Base-by-base conservation (phyloP, 495 filamentous ascomycete genomes). In the Elasticomyces elasticus region DNA sequence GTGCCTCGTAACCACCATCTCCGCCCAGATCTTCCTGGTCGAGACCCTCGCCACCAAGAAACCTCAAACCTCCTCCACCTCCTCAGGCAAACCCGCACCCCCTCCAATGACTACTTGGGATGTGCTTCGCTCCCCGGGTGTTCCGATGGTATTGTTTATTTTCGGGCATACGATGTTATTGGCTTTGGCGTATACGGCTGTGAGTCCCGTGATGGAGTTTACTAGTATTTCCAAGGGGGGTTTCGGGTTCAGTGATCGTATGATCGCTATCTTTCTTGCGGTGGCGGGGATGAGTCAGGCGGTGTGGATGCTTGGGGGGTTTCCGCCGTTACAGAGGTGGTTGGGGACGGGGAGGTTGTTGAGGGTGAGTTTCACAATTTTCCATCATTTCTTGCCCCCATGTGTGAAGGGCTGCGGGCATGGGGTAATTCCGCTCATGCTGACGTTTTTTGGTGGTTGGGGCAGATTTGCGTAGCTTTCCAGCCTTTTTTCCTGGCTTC, bases 171-270 rank as follows among this genome's bases (percentile, higher is more conserved):
- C 77, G 38, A 80, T 81, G 78, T 56, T 83, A 1, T 71, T 86
- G 6, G 81, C 79, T 0, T 75, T 79, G 53, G 71, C 76, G 0
- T 88, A 80, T 62, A 86, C 84, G 0, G 79, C 82, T 53, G 71
- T 83, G 47, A 58, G 75, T 1, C 79, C 83, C 0, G 73, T 86
- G 6, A 84, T 82, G 65, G 78, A 77, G 73, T 86, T 71, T 63
- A 83, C 78, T 0, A 64, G 66, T 0, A 48, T 77, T 4, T 6
- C 61, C 0, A 71, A 79, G 12, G 84, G 84, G 37, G 84, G 84
- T 5, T 75, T 78, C 55, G 74, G 74, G n/a, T 83, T 85, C 63
- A 63, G 69, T 0, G 70, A 80, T 0, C 44, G 72, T 0, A 74
- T 79, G 35, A 86, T 85, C 48, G 81, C 81, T 0, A 42, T 79